Conservation (phyloP, 139 green algal genomes). For the Tetraselmis chui region DNA sequence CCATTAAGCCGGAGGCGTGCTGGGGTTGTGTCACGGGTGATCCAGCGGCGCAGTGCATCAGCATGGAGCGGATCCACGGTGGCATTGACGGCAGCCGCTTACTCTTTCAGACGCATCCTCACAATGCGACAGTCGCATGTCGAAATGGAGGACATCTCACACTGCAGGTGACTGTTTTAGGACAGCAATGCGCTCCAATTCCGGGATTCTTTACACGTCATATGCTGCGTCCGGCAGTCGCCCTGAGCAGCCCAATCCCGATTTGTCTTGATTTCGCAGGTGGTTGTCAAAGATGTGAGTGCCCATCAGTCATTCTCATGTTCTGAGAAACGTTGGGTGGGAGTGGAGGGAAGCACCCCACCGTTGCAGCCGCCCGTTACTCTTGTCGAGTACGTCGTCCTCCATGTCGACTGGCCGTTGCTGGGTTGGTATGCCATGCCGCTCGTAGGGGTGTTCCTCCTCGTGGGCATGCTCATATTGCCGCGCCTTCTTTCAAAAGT, state of each 20-base stretch:
- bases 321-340: background rate
- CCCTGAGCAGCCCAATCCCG: too few species aligned
- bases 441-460: background rate
- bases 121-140: too few species aligned
- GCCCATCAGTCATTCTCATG: background rate
- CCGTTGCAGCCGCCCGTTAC: background rate
- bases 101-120: background rate
- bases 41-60: background rate
- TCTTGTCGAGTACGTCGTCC: background rate
- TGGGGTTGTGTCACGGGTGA: background rate
- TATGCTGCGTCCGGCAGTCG: too few species aligned
- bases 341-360: background rate
- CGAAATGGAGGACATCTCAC: too few species aligned
- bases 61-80: background rate
- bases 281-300: background rate
- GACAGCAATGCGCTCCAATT: too few species aligned
- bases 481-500: too few species aligned
- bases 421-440: background rate
- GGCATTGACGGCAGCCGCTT: background rate
- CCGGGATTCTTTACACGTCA: too few species aligned
- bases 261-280: too few species aligned
- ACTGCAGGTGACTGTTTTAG: too few species aligned
- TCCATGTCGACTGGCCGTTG: background rate
- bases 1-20: too few species aligned
- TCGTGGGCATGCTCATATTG: background rate